Base-by-base conservation (phyloP, 2,329 filamentous ascomycete genomes). In the Fusarium xylarioides region DNA sequence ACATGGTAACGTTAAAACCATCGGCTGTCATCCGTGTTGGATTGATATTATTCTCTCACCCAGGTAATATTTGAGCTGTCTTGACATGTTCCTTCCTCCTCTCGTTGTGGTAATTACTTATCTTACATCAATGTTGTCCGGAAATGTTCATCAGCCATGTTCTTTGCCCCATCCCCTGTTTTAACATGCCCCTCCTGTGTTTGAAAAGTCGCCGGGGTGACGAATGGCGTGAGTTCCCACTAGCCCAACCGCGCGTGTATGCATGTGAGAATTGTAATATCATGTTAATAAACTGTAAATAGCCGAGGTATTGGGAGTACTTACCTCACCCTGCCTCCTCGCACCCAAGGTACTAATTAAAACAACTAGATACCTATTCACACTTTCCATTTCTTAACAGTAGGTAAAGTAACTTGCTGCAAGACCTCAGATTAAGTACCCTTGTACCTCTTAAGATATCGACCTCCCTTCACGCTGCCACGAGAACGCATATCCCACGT, bases 171-270 rank as follows among this genome's bases (percentile, higher is more conserved):
- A 9, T 26, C 58, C 70, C 70, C 57, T 73, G 63, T 55, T 56
- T 50, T 37, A 59, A 26, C 26, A 42, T 40, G 44, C 42, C 37
- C 65, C 69, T 69, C 50, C n/a, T 49, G 37, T 55, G 59, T 73
- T 66, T 70, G 52, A 71, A n/a, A 66, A 42, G 34, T 70, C 54
- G 66, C 65, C 43, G 49, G 65, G 58, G 47, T 63, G 59, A 46
- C 47, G 43, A 66, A 73, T 73, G 57, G 57, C 54, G 40, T 66
- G 52, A 71, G 47, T 21, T 21, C 42, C 44, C 58, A 55, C 66
- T 49, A 47, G 23, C 34, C 57, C 70, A 73, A 66, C 70, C 70
- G 70, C 70, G 70, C 70, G 70, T 73, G 66, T 73, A 73, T 73
- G 66, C 66, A 73, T 59, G 70, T 63, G 61, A 71, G 66, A 70